A percentile compares a stretch with the other conserved stretches of the same genome.
Evolutionary conservation across 345 rosid genomes (phyloP).

Genomic region (Ceriops tagal): DNA sequence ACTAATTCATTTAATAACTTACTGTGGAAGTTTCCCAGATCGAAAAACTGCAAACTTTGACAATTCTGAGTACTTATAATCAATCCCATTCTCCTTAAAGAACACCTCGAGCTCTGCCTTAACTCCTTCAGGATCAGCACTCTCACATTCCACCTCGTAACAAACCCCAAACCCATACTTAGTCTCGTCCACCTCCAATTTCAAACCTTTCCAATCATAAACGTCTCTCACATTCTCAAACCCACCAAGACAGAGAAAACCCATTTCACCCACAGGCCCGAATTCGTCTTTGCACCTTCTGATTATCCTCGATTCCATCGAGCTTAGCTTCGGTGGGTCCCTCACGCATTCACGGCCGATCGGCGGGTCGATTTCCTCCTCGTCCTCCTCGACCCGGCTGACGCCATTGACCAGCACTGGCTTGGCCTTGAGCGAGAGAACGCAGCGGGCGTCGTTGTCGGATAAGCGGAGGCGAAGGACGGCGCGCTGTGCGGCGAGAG

Average conservation of each 20-base stretch:
- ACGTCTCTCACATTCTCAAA: conserved; percentile 70
- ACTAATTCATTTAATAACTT: conserved; percentile 14
- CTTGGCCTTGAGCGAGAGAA: conserved; percentile 63
- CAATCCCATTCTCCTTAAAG: conserved; percentile 51
- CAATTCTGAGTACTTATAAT: conserved; percentile 51
- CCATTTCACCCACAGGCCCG: conserved; percentile 43
- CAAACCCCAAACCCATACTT: conserved; percentile 60
- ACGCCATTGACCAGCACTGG: conserved; percentile 60
- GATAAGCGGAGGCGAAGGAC: conserved; percentile 70
- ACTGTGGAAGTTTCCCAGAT: conserved; percentile 60
- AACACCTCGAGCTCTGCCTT: conserved; percentile 61
- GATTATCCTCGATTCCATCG: conserved; percentile 52
- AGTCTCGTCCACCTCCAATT: conserved; percentile 83
- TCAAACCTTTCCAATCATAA: conserved; percentile 64
- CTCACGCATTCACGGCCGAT: conserved; percentile 44
- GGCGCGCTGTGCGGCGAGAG: conserved; percentile 51
- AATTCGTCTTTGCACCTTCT: conserved; percentile 66
- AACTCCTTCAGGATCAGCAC: conserved; percentile 57
- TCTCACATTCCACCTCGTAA: conserved; percentile 86
- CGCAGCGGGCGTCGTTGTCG: conserved; percentile 39
- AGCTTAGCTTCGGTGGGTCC: conserved; percentile 40
- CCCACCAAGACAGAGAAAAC: conserved; percentile 72
- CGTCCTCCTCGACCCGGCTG: conserved; percentile 87
- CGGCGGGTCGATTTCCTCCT: conserved; percentile 57
- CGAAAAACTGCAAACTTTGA: conserved; percentile 78